Percentiles rank a stretch among this genome's conserved stretches.
Conservation (phyloP, 352 stramenopile genomes). For the Pythium periplocum region DNA sequence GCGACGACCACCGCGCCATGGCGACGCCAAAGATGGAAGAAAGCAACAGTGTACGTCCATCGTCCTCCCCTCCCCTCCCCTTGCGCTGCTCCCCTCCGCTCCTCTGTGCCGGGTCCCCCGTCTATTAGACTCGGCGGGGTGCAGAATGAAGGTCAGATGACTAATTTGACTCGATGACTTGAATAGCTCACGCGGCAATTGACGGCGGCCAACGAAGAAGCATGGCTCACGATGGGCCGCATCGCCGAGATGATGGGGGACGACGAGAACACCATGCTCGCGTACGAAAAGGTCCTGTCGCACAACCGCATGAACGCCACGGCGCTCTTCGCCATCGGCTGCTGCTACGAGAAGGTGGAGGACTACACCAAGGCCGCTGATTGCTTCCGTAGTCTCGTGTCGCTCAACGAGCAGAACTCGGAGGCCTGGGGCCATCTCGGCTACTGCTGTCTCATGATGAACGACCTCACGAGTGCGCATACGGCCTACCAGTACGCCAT, state of each 20-base stretch:
- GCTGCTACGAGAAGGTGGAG: slow-evolving; percentile 84
- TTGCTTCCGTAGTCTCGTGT: slow-evolving; percentile 81
- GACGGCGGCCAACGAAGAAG: slow-evolving; percentile 74
- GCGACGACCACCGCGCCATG: slow-evolving; percentile 22
- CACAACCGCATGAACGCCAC: slow-evolving; percentile 84
- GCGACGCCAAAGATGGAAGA: slow-evolving; percentile 79
- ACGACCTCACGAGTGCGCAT: slow-evolving; percentile 83
- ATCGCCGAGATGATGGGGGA: slow-evolving; percentile 90
- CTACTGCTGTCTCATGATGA: slow-evolving; percentile 89
- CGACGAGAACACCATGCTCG: slow-evolving; percentile 85
- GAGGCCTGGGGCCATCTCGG: slow-evolving; percentile 80
- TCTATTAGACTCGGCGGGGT: no score
- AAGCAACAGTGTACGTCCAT: slow-evolving; percentile 25
- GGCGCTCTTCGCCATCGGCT: slow-evolving; percentile 79
- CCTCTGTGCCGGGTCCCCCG: no score
- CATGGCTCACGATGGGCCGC: slow-evolving; percentile 73
- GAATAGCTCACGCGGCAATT: slow-evolving; percentile 60
- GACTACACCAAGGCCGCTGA: slow-evolving; percentile 86
- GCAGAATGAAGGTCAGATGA: no score
- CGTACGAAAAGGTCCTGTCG: slow-evolving; percentile 84
- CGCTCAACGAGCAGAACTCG: slow-evolving; percentile 80
- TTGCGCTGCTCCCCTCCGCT: no score
- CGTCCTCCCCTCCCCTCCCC: no score
- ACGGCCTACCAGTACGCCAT: slow-evolving; percentile 87
- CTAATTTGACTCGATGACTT: background rate